These are phyloP conservation scores for Penicillium sp. DNA, from an alignment of 2,329 filamentous ascomycete genomes.

Conservation along the genomic window DNA sequence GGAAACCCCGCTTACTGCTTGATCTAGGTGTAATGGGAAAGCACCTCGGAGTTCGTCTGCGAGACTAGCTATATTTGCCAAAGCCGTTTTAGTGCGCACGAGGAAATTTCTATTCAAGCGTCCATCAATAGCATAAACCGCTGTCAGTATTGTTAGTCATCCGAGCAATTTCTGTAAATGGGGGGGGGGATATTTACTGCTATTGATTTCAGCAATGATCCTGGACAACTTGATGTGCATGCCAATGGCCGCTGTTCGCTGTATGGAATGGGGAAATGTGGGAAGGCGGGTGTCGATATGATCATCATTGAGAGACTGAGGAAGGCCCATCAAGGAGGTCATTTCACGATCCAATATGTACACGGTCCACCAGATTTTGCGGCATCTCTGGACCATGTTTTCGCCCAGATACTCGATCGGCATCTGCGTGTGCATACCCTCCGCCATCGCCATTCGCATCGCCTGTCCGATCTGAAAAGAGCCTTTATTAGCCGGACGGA, in stretches of 20 bases:
- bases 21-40: conserved; percentile 39
- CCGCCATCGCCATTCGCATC: conserved; percentile 51
- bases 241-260: conserved; percentile 41
- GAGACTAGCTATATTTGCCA: conserved; percentile 41
- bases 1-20: conserved; percentile 41
- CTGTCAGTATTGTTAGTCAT: conserved; percentile 20
- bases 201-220: conserved; percentile 46
- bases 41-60: conserved; percentile 41
- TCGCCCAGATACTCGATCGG: conserved; percentile 48
- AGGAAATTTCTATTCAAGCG: conserved; percentile 38
- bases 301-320: conserved; percentile 52
- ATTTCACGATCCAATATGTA: conserved; percentile 56
- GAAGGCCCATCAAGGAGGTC: conserved; percentile 54
- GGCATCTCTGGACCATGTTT: conserved; percentile 48
- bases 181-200: conserved; percentile 34
- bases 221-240: conserved; percentile 50
- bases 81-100: conserved; percentile 40
- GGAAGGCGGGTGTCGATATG: conserved; percentile 51
- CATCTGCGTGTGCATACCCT: conserved; percentile 56
- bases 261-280: conserved; percentile 39
- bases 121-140: conserved; percentile 44
- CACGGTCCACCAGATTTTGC: conserved; percentile 57
- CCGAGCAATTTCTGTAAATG: background rate
- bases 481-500: conserved; percentile 48
- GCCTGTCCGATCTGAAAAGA: conserved; percentile 52